A percentile compares a stretch with the other conserved stretches of the same genome.
Conservation (phyloP, 2,329 filamentous ascomycete species). For the Cordyceps javanica region DNA sequence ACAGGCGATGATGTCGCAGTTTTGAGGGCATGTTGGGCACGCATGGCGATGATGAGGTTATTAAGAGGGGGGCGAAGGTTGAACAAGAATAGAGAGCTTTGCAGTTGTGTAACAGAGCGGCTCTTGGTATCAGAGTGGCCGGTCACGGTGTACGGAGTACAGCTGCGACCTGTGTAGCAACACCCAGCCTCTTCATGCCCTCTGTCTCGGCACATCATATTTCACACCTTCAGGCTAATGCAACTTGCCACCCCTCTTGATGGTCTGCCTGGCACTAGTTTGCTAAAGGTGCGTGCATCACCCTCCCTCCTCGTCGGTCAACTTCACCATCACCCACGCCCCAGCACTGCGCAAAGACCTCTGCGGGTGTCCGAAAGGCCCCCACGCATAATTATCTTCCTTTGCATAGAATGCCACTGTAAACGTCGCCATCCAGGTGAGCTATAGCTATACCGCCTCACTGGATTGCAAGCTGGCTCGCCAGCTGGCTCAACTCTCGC, state of each 20-base stretch:
- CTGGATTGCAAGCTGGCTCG: neutral
- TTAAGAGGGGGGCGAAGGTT: neutral
- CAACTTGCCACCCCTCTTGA: neutral
- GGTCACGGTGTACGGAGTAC: neutral
- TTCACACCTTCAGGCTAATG: neutral
- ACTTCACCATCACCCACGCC: slow-evolving; percentile 1
- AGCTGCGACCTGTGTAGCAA: neutral
- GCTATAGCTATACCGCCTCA: neutral
- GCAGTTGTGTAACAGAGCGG: neutral
- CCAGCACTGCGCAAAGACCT: slow-evolving; percentile 3
- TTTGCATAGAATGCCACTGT: neutral
- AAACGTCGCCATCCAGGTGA: neutral
- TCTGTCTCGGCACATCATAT: neutral
- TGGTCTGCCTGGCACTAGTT: neutral
- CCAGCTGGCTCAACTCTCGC: neutral
- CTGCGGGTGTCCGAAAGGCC: neutral
- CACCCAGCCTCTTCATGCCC: neutral
- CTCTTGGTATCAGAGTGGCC: too few relatives aligned
- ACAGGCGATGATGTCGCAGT: neutral
- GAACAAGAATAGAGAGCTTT: neutral
- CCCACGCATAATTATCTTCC: neutral
- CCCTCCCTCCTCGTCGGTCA: neutral
- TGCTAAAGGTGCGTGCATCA: too few relatives aligned
- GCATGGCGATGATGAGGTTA: neutral
- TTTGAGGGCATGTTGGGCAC: neutral